These are phyloP conservation scores for Sugiyamaella qingdaonensis DNA, from an alignment of 805 yeast species.

Conservation along the genomic window DNA sequence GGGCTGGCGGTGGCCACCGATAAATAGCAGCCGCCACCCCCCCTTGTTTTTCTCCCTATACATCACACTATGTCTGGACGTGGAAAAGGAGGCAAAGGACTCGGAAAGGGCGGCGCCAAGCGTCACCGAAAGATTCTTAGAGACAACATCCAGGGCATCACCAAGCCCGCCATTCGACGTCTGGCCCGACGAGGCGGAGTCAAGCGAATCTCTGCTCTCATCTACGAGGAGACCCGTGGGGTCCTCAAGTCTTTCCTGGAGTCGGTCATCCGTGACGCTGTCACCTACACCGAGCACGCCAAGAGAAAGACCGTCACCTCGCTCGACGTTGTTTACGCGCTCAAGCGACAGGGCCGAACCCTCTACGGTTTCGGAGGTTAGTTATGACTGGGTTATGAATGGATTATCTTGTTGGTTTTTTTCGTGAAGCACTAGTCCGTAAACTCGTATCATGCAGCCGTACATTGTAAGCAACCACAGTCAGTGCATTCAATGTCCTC, in stretches of 20 bases:
- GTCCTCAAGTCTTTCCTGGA: slow-evolving; percentile 94
- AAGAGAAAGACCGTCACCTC: slow-evolving; percentile 99
- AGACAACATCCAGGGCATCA: slow-evolving; percentile 99
- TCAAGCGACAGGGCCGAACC: slow-evolving; percentile 99
- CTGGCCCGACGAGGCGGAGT: slow-evolving; percentile 99
- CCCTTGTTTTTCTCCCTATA: neutral
- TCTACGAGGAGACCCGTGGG: slow-evolving; percentile 98
- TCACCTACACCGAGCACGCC: slow-evolving; percentile 99
- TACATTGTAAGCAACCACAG: no score
- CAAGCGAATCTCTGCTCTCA: slow-evolving; percentile 98
- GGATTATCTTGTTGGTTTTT: neutral
- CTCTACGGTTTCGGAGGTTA: slow-evolving; percentile 99
- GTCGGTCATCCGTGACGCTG: slow-evolving; percentile 98
- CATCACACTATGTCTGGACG: slow-evolving; percentile 39
- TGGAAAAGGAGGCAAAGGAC: slow-evolving; percentile 99
- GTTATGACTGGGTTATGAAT: slow-evolving; percentile 3
- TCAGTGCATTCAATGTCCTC: no score
- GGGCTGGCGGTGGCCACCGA: neutral
- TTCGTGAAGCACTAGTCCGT: no score
- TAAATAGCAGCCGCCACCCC: neutral
- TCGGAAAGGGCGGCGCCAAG: slow-evolving; percentile 99
- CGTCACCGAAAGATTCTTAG: slow-evolving; percentile 99
- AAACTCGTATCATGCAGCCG: no score
- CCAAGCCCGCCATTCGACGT: slow-evolving; percentile 99
- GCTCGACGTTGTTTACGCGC: slow-evolving; percentile 96